Evolutionary conservation across 2,329 filamentous ascomycete species (phyloP).

Genomic region (Sphaerulina vaccinii): DNA sequence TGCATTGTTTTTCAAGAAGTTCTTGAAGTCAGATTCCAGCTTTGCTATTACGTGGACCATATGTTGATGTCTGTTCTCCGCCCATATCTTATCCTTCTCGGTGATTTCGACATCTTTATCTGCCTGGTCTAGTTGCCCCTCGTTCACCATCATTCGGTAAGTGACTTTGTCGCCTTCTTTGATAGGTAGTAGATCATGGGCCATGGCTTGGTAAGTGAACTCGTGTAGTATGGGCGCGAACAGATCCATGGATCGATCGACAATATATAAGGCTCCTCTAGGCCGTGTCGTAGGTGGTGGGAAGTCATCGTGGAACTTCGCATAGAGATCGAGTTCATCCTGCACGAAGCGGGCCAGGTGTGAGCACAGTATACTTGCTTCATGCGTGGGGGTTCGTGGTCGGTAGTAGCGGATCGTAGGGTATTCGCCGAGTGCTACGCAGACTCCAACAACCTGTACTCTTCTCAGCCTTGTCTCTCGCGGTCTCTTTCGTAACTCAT

Average conservation of each 20-base stretch:
- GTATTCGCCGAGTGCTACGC: constrained; percentile 89
- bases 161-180: constrained; percentile 85
- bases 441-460: constrained; percentile 74
- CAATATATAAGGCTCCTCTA: constrained; percentile 78
- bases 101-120: constrained; percentile 88
- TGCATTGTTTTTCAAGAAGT: constrained; percentile 85
- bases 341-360: constrained; percentile 90
- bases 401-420: constrained; percentile 90
- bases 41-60: constrained; percentile 98
- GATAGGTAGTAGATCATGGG: constrained; percentile 85
- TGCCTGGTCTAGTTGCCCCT: constrained; percentile 67
- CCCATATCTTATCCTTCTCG: constrained; percentile 92
- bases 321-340: constrained; percentile 85
- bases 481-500: background rate
- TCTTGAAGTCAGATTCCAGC: constrained; percentile 87
- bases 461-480: background rate
- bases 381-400: constrained; percentile 72
- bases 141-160: constrained; percentile 76
- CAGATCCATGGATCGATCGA: constrained; percentile 90
- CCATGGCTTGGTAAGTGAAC: constrained; percentile 98
- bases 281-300: constrained; percentile 77
- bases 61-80: constrained; percentile 88
- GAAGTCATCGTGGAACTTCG: constrained; percentile 78
- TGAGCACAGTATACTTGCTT: constrained; percentile 81
- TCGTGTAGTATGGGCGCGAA: constrained; percentile 87